phyloP scores from a whole-genome alignment of 2,329 filamentous ascomycete species.

The Penicillium corylophilum region DNA sequence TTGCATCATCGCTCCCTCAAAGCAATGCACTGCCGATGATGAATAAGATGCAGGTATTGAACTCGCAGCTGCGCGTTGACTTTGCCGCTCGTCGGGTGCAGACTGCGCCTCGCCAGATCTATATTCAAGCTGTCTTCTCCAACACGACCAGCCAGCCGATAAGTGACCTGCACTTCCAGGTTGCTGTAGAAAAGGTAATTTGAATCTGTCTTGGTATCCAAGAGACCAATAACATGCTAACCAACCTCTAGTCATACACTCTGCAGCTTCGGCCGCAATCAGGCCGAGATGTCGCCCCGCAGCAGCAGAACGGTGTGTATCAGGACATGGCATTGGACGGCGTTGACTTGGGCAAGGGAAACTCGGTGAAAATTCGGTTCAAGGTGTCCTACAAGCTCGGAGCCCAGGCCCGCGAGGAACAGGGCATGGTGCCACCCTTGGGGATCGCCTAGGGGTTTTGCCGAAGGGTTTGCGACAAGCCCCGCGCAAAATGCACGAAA shows the following conservation, averaged over 20 bases:
- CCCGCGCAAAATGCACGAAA: background rate
- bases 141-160: slow-evolving; percentile 73
- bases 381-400: slow-evolving; percentile 76
- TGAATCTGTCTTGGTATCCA: background rate
- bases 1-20: slow-evolving; percentile 79
- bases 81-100: slow-evolving; percentile 65
- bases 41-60: slow-evolving; percentile 66
- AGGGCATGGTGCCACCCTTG: slow-evolving; percentile 79
- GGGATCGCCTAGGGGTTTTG: slow-evolving; percentile 59
- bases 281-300: slow-evolving; percentile 69
- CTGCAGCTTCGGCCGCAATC: slow-evolving; percentile 83
- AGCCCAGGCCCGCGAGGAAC: slow-evolving; percentile 65
- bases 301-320: slow-evolving; percentile 72
- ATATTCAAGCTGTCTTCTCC: slow-evolving; percentile 76
- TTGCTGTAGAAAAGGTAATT: slow-evolving; percentile 86
- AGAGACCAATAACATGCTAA: background rate
- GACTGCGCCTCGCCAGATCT: slow-evolving; percentile 58
- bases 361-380: slow-evolving; percentile 85
- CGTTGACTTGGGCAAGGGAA: slow-evolving; percentile 70
- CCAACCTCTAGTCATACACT: slow-evolving; percentile 39
- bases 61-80: slow-evolving; percentile 69
- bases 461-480: no score
- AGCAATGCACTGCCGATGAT: slow-evolving; percentile 55
- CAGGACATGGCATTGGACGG: slow-evolving; percentile 79
- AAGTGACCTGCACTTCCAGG: slow-evolving; percentile 80